Evolutionary conservation across 768 basidiomycete genomes (phyloP).

Genomic region (Podaxis rugospora): DNA sequence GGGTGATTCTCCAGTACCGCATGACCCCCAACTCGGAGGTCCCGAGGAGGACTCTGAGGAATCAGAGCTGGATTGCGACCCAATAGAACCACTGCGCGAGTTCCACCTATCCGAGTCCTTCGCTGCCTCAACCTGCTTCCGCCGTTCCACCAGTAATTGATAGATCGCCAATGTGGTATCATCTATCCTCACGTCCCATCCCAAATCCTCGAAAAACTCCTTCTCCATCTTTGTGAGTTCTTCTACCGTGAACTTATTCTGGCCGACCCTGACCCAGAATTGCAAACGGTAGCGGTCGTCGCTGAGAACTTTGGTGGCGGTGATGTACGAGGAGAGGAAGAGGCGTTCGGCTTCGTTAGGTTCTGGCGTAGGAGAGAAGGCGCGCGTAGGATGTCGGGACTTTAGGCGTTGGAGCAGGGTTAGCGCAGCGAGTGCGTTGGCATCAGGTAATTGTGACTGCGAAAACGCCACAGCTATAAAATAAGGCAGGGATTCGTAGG

Average conservation of each 20-base stretch:
- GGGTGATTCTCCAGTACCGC: background rate
- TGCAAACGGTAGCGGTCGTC: conserved; percentile 4
- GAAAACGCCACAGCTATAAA: conserved; percentile 10
- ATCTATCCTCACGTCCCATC: conserved; percentile 7
- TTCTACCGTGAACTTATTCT: conserved; percentile 7
- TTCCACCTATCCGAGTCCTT: background rate
- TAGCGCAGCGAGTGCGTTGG: conserved; percentile 7
- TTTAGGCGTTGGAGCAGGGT: conserved; percentile 9
- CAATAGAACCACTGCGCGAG: background rate
- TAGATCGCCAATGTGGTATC: conserved; percentile 8
- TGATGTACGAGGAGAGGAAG: conserved; percentile 8
- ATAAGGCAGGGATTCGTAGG: conserved; percentile 2
- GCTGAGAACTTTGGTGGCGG: conserved; percentile 9
- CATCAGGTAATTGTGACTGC: conserved; percentile 6
- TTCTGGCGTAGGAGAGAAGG: background rate
- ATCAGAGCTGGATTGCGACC: background rate
- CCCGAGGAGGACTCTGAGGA: background rate
- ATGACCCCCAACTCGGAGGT: background rate
- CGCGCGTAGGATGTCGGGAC: background rate
- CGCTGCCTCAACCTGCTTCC: background rate
- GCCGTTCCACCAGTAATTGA: background rate
- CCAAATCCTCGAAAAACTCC: conserved; percentile 3
- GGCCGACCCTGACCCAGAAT: conserved; percentile 10
- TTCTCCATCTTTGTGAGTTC: conserved; percentile 6
- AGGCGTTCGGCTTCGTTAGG: conserved; percentile 5